Conservation (phyloP, 192 early-diverging fungal species). For the Lobosporangium transversale region DNA sequence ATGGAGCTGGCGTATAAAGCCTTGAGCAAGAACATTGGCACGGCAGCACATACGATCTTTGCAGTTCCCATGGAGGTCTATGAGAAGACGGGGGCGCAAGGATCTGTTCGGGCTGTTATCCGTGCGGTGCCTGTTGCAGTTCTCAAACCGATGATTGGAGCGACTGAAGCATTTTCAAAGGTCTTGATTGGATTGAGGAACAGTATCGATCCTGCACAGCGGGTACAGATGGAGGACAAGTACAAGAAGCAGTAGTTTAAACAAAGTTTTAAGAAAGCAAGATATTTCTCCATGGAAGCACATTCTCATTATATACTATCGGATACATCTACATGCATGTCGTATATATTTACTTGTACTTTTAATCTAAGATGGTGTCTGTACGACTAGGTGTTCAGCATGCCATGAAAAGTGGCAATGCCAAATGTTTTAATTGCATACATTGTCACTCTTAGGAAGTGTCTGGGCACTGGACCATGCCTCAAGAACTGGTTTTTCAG, state of each 20-base stretch:
- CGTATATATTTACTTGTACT: too few relatives aligned
- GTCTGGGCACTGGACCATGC: constrained; percentile 47
- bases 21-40: constrained; percentile 80
- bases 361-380: too few relatives aligned
- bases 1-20: constrained; percentile 84
- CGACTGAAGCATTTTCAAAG: constrained; percentile 92
- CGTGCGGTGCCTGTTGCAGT: constrained; percentile 90
- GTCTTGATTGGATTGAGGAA: constrained; percentile 91
- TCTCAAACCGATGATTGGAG: constrained; percentile 95
- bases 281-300: too few relatives aligned
- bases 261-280: too few relatives aligned
- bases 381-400: constrained; percentile 41
- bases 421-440: constrained; percentile 44
- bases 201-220: constrained; percentile 84
- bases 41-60: constrained; percentile 88
- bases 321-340: too few relatives aligned
- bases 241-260: constrained; percentile 45
- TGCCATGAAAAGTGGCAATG: constrained; percentile 26
- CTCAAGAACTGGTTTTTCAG: constrained; percentile 26
- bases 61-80: constrained; percentile 89
- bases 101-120: constrained; percentile 73
- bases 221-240: constrained; percentile 82
- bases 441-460: constrained; percentile 44
- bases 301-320: too few relatives aligned
- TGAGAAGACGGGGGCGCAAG: constrained; percentile 64